Conservation (phyloP, 371 early-diverging fungal species). For the Apophysomyces trapeziformis region DNA sequence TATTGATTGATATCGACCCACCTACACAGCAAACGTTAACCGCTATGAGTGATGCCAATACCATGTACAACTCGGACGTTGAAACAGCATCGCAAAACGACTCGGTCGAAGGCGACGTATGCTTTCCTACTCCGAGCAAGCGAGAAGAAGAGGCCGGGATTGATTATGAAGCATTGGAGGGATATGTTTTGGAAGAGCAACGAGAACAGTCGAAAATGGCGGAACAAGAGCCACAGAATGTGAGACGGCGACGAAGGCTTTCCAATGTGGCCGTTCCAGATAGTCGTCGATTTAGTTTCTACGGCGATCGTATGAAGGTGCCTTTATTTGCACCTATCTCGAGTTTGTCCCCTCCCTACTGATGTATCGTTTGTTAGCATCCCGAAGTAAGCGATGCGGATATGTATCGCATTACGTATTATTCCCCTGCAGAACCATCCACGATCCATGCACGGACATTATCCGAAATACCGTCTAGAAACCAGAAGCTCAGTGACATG, state of each 20-base stretch:
- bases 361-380: conserved; percentile 18
- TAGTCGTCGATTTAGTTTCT: conserved; percentile 22
- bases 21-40: conserved; percentile 5
- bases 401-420: conserved; percentile 41
- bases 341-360: background rate
- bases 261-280: conserved; percentile 15
- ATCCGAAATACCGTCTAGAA: conserved; percentile 39
- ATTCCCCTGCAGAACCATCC: conserved; percentile 36
- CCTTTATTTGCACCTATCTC: background rate
- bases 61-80: conserved; percentile 27
- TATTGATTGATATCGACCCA: conserved; percentile 21
- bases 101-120: conserved; percentile 45
- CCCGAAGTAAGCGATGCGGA: conserved; percentile 27
- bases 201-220: background rate
- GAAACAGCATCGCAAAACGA: conserved; percentile 25
- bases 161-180: conserved; percentile 33
- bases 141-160: conserved; percentile 34
- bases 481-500: conserved; percentile 34
- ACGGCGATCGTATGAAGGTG: conserved; percentile 28
- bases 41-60: conserved; percentile 18
- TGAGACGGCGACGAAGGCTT: conserved; percentile 17
- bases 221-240: conserved; percentile 2
- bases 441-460: conserved; percentile 45
- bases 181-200: conserved; percentile 15
- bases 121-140: conserved; percentile 43